phyloP scores from a whole-genome alignment of 2,329 filamentous ascomycete genomes.

The Sporothrix curviconia region DNA sequence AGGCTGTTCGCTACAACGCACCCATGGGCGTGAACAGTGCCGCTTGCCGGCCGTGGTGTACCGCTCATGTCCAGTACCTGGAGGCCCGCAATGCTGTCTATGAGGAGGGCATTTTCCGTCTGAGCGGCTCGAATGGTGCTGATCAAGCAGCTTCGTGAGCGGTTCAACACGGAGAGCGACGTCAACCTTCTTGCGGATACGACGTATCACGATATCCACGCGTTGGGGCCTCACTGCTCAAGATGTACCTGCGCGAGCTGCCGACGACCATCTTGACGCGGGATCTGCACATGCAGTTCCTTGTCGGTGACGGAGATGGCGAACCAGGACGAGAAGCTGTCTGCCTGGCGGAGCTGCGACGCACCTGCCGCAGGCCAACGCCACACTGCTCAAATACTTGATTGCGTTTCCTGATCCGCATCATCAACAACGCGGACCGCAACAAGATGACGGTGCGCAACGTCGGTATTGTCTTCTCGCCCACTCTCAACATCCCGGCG shows the following conservation, averaged over 20 bases:
- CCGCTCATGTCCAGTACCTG: constrained; percentile 88
- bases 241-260: constrained; percentile 87
- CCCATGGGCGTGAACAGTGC: constrained; percentile 66
- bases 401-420: constrained; percentile 83
- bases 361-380: constrained; percentile 72
- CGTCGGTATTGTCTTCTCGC: constrained; percentile 95
- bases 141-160: constrained; percentile 82
- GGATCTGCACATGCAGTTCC: constrained; percentile 85
- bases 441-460: constrained; percentile 99
- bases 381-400: constrained; percentile 73
- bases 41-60: constrained; percentile 89
- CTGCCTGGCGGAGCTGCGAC: constrained; percentile 71
- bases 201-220: constrained; percentile 90
- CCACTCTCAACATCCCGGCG: constrained; percentile 91
- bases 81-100: constrained; percentile 70
- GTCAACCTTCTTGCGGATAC: constrained; percentile 77
- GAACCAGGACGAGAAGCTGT: constrained; percentile 68
- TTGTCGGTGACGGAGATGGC: constrained; percentile 74
- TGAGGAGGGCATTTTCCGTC: constrained; percentile 93
- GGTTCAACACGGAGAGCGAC: constrained; percentile 90
- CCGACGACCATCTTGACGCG: constrained; percentile 86
- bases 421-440: constrained; percentile 79
- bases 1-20: constrained; percentile 76
- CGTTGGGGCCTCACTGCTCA: constrained; percentile 88
- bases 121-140: constrained; percentile 96